Conservation (phyloP, 2,329 filamentous ascomycete genomes). For the Pseudogymnoascus sp. region DNA sequence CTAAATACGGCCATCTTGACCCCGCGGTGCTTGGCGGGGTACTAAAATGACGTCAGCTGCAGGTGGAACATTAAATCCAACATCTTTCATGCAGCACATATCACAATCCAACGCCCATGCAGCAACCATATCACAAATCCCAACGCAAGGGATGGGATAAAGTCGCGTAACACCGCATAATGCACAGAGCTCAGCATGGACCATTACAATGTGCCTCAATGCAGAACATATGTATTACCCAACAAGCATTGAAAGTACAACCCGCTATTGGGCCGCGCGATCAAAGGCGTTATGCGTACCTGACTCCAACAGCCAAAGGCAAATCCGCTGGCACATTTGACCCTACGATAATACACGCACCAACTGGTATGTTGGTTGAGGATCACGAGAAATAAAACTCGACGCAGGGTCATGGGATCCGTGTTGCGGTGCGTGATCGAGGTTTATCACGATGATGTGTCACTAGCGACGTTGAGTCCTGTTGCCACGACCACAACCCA, state of each 20-base stretch:
- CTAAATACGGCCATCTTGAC: neutral
- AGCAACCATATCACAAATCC: neutral
- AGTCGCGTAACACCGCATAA: neutral
- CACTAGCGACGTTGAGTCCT: neutral
- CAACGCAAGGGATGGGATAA: neutral
- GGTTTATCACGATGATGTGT: neutral
- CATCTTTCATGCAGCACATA: too few species aligned
- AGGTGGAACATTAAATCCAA: neutral
- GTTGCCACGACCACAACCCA: neutral
- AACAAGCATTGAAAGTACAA: neutral
- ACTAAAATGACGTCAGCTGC: neutral
- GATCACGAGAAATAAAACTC: neutral
- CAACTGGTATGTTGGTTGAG: too few species aligned
- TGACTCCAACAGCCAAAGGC: neutral
- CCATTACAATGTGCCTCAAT: neutral
- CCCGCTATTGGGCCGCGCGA: neutral
- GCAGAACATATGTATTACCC: neutral
- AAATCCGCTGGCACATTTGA: neutral
- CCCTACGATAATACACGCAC: neutral
- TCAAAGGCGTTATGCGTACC: neutral
- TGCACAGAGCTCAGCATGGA: neutral
- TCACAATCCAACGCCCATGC: neutral
- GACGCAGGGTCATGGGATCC: too few species aligned
- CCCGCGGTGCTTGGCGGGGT: neutral
- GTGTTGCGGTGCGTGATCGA: neutral